Conservation (phyloP, 2,329 filamentous ascomycete genomes). For the Beauveria brongniartii region DNA sequence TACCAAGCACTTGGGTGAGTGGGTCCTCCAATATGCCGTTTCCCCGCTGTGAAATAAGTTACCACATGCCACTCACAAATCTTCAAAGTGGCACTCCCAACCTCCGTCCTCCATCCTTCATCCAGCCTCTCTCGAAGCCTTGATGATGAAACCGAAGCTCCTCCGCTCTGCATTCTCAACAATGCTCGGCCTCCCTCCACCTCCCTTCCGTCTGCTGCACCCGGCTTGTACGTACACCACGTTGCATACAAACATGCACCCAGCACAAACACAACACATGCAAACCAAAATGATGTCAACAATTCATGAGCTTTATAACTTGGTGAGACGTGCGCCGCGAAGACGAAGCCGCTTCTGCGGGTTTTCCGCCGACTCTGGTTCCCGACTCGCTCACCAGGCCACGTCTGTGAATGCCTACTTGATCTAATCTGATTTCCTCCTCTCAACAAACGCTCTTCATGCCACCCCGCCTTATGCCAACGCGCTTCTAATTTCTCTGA, state of each 20-base stretch:
- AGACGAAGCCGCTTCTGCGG: slow-evolving; percentile 41
- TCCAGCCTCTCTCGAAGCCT: too few relatives aligned
- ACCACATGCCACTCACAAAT: too few relatives aligned
- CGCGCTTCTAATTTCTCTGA: slow-evolving; percentile 29
- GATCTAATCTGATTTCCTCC: slow-evolving; percentile 53
- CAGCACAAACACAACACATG: background rate
- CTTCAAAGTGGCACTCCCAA: too few relatives aligned
- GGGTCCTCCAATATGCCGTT: too few relatives aligned
- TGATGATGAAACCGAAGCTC: too few relatives aligned
- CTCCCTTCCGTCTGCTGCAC: background rate
- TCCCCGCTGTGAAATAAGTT: too few relatives aligned
- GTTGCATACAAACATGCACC: background rate
- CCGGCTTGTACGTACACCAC: slow-evolving; percentile 10
- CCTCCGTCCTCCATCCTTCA: too few relatives aligned
- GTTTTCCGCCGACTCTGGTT: slow-evolving; percentile 35
- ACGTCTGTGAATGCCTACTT: slow-evolving; percentile 41
- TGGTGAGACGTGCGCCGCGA: slow-evolving; percentile 24
- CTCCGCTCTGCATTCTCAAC: too few relatives aligned
- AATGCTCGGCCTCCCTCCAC: background rate
- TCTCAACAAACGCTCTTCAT: slow-evolving; percentile 11
- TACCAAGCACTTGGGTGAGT: too few relatives aligned
- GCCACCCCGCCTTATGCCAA: slow-evolving; percentile 8
- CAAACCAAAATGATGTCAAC: slow-evolving; percentile 30
- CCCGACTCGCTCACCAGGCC: slow-evolving; percentile 19
- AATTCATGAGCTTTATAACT: slow-evolving; percentile 27